Conservation (phyloP, 2,329 filamentous ascomycete genomes). For the Blastomyces gilchristii region DNA sequence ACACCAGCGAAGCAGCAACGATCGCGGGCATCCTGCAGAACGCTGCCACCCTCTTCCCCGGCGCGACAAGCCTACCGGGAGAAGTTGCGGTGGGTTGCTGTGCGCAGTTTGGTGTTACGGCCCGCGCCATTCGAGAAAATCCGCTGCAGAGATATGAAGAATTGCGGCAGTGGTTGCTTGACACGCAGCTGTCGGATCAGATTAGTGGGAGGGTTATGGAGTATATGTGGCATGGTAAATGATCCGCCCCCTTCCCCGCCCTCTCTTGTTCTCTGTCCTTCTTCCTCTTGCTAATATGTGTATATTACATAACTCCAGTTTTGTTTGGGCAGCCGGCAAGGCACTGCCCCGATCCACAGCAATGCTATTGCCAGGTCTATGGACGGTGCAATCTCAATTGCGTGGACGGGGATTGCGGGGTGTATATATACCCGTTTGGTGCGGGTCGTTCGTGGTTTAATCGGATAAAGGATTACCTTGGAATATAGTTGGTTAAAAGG, state of each 20-base stretch:
- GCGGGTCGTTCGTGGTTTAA: conserved; percentile 4
- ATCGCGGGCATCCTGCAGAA: conserved; percentile 17
- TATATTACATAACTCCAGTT: conserved; percentile 14
- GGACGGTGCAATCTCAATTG: conserved; percentile 18
- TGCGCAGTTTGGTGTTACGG: conserved; percentile 55
- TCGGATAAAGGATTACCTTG: conserved; percentile 6
- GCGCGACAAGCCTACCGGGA: conserved; percentile 37
- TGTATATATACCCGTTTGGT: conserved; percentile 8
- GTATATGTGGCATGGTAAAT: conserved; percentile 53
- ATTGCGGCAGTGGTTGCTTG: conserved; percentile 50
- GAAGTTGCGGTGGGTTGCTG: conserved; percentile 51
- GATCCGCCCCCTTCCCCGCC: not conserved
- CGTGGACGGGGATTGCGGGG: conserved; percentile 4
- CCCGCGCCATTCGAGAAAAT: conserved; percentile 41
- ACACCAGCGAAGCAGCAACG: conserved; percentile 18
- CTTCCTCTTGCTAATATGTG: conserved; percentile 12
- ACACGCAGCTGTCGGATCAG: conserved; percentile 45
- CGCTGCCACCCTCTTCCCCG: not conserved
- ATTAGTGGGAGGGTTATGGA: conserved; percentile 52
- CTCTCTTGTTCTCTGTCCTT: conserved; percentile 3
- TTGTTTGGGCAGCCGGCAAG: conserved; percentile 20
- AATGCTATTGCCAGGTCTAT: conserved; percentile 21
- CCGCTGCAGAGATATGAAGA: conserved; percentile 45
- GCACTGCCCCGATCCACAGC: conserved; percentile 16
- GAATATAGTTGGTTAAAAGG: not conserved